Percentiles rank a stretch among this genome's conserved stretches.
Conservation (phyloP, 2,329 filamentous ascomycete genomes). For the Rhynchosporium graminicola region DNA sequence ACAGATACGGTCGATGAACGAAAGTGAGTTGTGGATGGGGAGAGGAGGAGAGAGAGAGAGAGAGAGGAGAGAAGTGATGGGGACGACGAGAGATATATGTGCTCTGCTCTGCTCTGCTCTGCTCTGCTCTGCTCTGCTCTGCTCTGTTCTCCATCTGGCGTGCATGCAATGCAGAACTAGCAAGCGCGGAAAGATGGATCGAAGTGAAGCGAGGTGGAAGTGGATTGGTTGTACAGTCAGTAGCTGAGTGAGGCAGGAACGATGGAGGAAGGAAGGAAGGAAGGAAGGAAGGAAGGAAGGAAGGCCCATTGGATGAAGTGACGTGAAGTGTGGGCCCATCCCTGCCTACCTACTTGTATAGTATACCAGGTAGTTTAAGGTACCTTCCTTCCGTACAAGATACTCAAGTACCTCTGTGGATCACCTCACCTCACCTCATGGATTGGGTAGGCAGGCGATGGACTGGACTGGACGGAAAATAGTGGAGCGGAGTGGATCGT, state of each 20-base stretch:
- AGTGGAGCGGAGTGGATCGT: no score
- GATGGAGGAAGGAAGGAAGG: neutral
- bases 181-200: constrained; percentile 2
- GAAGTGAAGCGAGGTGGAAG: neutral
- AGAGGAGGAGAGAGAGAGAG: neutral
- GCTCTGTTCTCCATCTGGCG: no score
- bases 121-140: neutral
- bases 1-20: constrained; percentile 12
- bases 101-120: neutral
- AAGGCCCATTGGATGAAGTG: no score
- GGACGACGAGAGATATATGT: constrained; percentile 11
- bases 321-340: no score
- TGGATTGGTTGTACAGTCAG: neutral
- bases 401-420: no score
- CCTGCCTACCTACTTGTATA: no score
- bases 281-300: neutral
- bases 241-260: neutral
- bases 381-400: no score
- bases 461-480: no score
- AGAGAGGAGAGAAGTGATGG: constrained; percentile 2
- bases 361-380: no score
- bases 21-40: constrained; percentile 5
- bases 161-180: neutral
- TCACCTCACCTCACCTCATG: no score
- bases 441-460: no score